Conservation (phyloP, 306 rosid genomes). For the Corylus heterophylla region DNA sequence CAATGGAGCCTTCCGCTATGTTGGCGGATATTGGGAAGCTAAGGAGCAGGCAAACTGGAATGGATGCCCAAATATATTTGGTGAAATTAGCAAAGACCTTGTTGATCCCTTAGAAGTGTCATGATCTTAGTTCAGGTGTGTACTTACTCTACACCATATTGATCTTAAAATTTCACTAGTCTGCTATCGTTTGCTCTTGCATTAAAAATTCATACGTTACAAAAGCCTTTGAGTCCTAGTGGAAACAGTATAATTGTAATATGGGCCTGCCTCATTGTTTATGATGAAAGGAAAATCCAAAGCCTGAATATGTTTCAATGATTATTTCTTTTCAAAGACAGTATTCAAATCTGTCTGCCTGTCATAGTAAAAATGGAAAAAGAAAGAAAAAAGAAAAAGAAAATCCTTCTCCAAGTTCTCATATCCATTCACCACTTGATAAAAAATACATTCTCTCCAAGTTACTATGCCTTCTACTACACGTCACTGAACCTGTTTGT, state of each 20-base stretch:
- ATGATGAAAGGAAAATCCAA: background rate
- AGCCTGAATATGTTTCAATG: background rate
- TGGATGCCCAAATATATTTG: conserved; percentile 82
- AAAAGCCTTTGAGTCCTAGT: too few relatives aligned
- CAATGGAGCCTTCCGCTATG: conserved; percentile 63
- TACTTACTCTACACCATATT: background rate
- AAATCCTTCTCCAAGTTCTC: background rate
- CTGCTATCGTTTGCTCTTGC: background rate
- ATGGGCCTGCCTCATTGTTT: background rate
- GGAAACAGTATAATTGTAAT: too few relatives aligned
- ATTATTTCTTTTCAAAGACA: too few relatives aligned
- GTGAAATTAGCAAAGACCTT: conserved; percentile 56
- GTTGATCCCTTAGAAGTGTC: conserved; percentile 43
- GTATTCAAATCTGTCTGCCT: background rate
- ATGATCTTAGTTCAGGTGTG: conserved; percentile 56
- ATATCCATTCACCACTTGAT: background rate
- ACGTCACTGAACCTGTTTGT: background rate
- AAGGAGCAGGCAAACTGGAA: conserved; percentile 70
- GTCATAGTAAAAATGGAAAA: background rate
- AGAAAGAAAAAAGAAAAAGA: background rate
- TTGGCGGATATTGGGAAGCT: conserved; percentile 95
- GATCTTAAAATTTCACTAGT: conserved; percentile 1
- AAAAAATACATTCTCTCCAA: background rate
- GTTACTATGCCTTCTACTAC: background rate
- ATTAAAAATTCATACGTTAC: background rate